Evolutionary conservation across 2,329 filamentous ascomycete genomes (phyloP).

Genomic region (Volutella citrinella): DNA sequence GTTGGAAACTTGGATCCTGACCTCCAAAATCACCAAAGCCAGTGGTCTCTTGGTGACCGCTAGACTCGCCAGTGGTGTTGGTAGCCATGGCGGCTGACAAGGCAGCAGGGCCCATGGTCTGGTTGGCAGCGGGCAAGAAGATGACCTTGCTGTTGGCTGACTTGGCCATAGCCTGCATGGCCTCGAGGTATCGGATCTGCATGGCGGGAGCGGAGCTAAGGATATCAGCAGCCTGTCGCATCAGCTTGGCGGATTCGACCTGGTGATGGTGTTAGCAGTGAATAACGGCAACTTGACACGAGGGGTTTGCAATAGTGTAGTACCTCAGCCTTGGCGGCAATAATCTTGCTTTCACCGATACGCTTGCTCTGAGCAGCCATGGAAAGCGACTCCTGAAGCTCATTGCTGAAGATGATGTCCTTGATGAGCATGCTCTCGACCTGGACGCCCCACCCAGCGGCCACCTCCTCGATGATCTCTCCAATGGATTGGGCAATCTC

Average conservation of each 20-base stretch:
- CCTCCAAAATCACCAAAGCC: slow-evolving; percentile 50
- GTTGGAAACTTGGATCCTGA: slow-evolving; percentile 64
- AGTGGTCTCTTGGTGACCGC: slow-evolving; percentile 39
- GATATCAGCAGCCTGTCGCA: slow-evolving; percentile 91
- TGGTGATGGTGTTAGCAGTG: slow-evolving; percentile 12
- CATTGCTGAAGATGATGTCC: slow-evolving; percentile 95
- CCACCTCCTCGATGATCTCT: slow-evolving; percentile 97
- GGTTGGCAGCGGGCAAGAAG: slow-evolving; percentile 64
- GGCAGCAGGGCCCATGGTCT: slow-evolving; percentile 54
- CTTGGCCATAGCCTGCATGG: slow-evolving; percentile 99
- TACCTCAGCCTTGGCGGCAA: slow-evolving; percentile 87
- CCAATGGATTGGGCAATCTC: slow-evolving; percentile 93
- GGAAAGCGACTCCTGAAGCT: slow-evolving; percentile 91
- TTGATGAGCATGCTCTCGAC: slow-evolving; percentile 99
- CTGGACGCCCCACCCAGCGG: slow-evolving; percentile 87
- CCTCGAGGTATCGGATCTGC: slow-evolving; percentile 97
- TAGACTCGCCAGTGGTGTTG: slow-evolving; percentile 45
- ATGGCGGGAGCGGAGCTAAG: slow-evolving; percentile 89
- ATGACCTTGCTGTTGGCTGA: slow-evolving; percentile 85
- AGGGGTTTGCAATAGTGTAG: background rate
- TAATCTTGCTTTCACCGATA: slow-evolving; percentile 97
- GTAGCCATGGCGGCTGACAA: slow-evolving; percentile 43
- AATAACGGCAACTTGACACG: background rate
- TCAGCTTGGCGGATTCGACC: slow-evolving; percentile 93
- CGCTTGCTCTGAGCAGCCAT: slow-evolving; percentile 99